phyloP scores from a whole-genome alignment of 352 stramenopile species.

The Phytophthora citrophthora region DNA sequence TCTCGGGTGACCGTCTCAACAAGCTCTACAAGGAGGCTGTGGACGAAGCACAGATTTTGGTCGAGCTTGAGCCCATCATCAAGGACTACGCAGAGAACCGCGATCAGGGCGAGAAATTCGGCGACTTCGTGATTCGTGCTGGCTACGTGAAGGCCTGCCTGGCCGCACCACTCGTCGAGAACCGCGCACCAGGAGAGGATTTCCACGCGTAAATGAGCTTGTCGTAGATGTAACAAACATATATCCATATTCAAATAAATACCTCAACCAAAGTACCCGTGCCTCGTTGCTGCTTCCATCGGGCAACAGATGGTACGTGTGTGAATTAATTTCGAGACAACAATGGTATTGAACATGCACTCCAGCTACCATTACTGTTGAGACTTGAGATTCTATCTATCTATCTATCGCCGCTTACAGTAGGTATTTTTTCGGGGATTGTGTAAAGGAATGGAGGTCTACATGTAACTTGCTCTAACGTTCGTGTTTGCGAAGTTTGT shows the following conservation, averaged over 20 bases:
- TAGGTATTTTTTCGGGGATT: too few species aligned
- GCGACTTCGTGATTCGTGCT: constrained; percentile 81
- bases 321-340: too few species aligned
- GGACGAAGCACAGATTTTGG: constrained; percentile 80
- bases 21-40: constrained; percentile 86
- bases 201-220: constrained; percentile 60
- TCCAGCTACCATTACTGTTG: too few species aligned
- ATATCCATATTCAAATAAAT: constrained; percentile 18
- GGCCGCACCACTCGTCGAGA: constrained; percentile 61
- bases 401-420: too few species aligned
- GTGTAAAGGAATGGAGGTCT: too few species aligned
- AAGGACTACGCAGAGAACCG: constrained; percentile 79
- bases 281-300: neutral
- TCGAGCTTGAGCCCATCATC: constrained; percentile 76
- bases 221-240: constrained; percentile 17
- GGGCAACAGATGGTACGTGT: too few species aligned
- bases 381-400: too few species aligned
- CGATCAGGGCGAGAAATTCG: constrained; percentile 74
- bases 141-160: constrained; percentile 80
- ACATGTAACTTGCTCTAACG: too few species aligned
- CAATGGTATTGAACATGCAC: too few species aligned
- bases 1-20: constrained; percentile 74
- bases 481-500: too few species aligned
- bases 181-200: constrained; percentile 63
- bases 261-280: constrained; percentile 3